A percentile compares a stretch with the other conserved stretches of the same genome.
phyloP scores from a whole-genome alignment of 75 land plant species.

The Isoetes taiwanensis region DNA sequence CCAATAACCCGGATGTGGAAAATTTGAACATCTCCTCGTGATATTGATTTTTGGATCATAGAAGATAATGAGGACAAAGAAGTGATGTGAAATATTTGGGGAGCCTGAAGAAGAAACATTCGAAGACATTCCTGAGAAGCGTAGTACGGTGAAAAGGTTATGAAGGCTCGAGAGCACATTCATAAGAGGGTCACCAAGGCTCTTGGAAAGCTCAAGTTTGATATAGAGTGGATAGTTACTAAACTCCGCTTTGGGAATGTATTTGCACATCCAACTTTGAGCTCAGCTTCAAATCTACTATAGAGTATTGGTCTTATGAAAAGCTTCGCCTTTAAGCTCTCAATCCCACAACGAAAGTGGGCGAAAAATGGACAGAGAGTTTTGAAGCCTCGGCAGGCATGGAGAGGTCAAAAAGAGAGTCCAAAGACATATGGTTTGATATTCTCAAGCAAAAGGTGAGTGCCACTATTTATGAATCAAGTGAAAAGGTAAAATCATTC shows the following conservation, averaged over 20 bases:
- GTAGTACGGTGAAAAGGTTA: background rate
- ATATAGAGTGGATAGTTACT: background rate
- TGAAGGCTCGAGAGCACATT: background rate
- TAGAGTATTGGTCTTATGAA: slow-evolving; percentile 6
- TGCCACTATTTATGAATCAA: background rate
- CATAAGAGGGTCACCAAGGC: background rate
- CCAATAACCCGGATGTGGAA: background rate
- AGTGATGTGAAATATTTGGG: slow-evolving; percentile 5
- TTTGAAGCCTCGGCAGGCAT: too few species aligned
- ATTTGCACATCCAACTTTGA: background rate
- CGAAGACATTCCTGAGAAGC: background rate
- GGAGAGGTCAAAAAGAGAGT: too few species aligned
- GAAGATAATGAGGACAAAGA: background rate
- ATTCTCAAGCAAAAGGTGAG: background rate
- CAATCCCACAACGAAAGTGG: too few species aligned
- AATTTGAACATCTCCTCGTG: background rate
- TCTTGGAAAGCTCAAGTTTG: too few species aligned
- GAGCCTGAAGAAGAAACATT: background rate
- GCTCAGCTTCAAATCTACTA: background rate
- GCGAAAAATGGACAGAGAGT: too few species aligned
- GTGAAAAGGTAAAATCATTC: background rate
- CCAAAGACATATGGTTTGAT: too few species aligned
- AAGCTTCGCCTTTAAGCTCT: background rate
- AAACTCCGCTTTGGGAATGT: background rate
- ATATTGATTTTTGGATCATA: background rate